Evolutionary conservation across 495 filamentous ascomycete species (phyloP).

Genomic region (Aspergillus hancockii): DNA sequence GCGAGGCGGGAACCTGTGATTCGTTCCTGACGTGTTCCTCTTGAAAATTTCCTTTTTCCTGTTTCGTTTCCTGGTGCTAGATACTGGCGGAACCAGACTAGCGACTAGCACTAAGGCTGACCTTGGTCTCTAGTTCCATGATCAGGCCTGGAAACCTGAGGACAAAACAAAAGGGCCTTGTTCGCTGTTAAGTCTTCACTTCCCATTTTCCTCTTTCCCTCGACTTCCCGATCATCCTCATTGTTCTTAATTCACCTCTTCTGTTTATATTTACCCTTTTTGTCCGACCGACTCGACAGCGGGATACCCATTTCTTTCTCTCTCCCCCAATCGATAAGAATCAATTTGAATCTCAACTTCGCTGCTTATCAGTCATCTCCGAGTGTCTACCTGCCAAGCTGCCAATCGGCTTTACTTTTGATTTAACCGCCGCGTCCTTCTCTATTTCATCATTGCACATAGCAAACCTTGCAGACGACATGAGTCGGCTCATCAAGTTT

Average conservation of each 20-base stretch:
- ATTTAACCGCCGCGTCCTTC: conserved; percentile 1
- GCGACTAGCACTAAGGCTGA: not conserved
- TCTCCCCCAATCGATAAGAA: not conserved
- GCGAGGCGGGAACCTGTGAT: not conserved
- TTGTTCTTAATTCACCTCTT: not conserved
- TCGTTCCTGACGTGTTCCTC: not conserved
- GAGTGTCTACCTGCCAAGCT: not conserved
- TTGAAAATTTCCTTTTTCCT: not conserved
- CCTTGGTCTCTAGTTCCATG: not conserved
- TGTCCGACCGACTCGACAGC: not conserved
- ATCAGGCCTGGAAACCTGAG: conserved; percentile 1
- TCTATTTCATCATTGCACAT: conserved; percentile 6
- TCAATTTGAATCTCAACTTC: not conserved
- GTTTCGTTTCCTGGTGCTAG: not conserved
- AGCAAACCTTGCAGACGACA: not conserved
- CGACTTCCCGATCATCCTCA: not conserved
- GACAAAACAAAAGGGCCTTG: not conserved
- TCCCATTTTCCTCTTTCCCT: not conserved
- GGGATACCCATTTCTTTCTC: not conserved
- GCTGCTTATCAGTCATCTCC: not conserved
- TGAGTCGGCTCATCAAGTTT: conserved; percentile 25
- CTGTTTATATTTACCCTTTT: not conserved
- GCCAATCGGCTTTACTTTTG: not conserved
- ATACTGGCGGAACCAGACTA: not conserved
- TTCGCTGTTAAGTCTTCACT: not conserved